Percentiles rank a stretch among this genome's conserved stretches.
phyloP scores from a whole-genome alignment of 805 yeast species.

The Candida oleophila region DNA sequence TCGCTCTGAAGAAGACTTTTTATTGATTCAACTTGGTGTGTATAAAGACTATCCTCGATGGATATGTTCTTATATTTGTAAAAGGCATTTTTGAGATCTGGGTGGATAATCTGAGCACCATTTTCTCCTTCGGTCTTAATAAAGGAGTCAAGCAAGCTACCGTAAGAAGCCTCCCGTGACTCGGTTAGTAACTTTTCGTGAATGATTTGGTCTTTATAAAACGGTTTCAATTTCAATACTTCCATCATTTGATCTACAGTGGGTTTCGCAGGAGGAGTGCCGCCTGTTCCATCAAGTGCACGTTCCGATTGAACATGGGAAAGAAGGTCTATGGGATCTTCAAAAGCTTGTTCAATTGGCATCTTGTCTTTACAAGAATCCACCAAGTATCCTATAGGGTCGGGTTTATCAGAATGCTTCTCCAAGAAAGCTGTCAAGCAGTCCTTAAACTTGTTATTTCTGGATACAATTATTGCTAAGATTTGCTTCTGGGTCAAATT shows the following conservation, averaged over 20 bases:
- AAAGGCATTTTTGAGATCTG: constrained; percentile 49
- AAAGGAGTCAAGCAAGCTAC: constrained; percentile 21
- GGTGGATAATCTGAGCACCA: constrained; percentile 34
- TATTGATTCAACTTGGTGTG: constrained; percentile 82
- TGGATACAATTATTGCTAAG: constrained; percentile 54
- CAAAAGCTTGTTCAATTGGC: constrained; percentile 50
- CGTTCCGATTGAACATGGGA: no score
- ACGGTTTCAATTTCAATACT: constrained; percentile 44
- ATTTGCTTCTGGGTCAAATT: constrained; percentile 56
- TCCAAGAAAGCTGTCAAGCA: constrained; percentile 15
- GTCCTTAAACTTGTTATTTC: constrained; percentile 51
- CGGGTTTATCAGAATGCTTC: neutral
- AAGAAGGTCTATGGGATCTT: constrained; percentile 47
- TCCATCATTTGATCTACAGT: constrained; percentile 50
- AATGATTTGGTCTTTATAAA: constrained; percentile 65
- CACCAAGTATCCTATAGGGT: constrained; percentile 41
- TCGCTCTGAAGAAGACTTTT: constrained; percentile 49
- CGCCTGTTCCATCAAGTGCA: no score
- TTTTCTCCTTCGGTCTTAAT: constrained; percentile 22
- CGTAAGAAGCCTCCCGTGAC: constrained; percentile 45
- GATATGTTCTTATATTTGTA: constrained; percentile 42
- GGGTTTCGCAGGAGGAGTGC: constrained; percentile 26
- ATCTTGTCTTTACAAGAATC: constrained; percentile 32
- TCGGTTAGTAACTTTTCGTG: constrained; percentile 47
- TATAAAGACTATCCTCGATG: constrained; percentile 52